phyloP scores from a whole-genome alignment of 2,329 filamentous ascomycete genomes.

The Beauveria medogensis region DNA sequence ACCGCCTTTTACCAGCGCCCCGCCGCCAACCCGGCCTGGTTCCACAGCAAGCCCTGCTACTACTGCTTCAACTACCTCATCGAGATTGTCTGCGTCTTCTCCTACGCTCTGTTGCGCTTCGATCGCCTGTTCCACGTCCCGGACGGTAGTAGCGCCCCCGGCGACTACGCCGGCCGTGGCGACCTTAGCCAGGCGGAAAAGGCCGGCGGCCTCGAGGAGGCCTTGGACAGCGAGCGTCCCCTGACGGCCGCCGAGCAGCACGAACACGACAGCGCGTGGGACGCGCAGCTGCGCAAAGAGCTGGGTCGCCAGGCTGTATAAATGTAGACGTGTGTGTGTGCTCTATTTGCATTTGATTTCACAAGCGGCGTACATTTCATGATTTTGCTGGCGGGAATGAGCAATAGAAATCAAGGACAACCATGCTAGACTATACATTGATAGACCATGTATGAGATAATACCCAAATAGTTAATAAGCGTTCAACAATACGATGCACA shows the following conservation, averaged over 20 bases:
- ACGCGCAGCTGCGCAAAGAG: constrained; percentile 16
- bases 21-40: constrained; percentile 53
- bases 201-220: constrained; percentile 16
- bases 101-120: constrained; percentile 60
- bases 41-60: constrained; percentile 62
- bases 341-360: background rate
- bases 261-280: constrained; percentile 17
- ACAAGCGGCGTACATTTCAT: background rate
- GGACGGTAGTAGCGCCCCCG: constrained; percentile 54
- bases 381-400: background rate
- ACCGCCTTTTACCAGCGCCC: constrained; percentile 46
- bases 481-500: background rate
- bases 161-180: constrained; percentile 34
- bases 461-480: background rate
- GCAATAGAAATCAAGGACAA: background rate
- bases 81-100: constrained; percentile 61
- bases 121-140: constrained; percentile 71
- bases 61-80: constrained; percentile 73
- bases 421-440: background rate
- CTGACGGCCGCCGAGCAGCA: constrained; percentile 13
- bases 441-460: background rate
- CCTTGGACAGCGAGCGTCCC: constrained; percentile 20
- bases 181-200: background rate
- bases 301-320: constrained; percentile 16
- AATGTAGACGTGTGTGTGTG: background rate